Base-by-base conservation (phyloP, 352 stramenopile genomes). In the Globisporangium apiculatum region DNA sequence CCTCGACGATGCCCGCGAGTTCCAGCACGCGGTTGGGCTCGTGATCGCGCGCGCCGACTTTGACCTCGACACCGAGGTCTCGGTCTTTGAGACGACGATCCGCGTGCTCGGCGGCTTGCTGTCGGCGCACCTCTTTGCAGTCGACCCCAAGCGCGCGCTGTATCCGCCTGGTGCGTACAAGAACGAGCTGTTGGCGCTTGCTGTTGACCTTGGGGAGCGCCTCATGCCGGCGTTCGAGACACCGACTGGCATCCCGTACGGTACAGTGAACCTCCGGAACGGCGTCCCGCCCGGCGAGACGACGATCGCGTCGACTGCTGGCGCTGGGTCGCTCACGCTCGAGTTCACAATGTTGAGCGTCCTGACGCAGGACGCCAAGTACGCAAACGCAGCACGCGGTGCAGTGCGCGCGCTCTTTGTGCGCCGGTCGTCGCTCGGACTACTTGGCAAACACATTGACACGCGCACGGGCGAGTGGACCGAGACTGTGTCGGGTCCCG, bases 381-480 rank as follows among this genome's bases (percentile, higher is more conserved):
- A 96, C 57, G 75, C 79, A 12, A 62, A 66, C 17, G 83, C 80
- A 10, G 75, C 87, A 5, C 71, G 76, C 51, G 65, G 69, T 11
- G 83, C 91, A 24, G 76, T 93, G 2, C 69, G 87, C 7, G 79
- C 78, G 17, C 72, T 98, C 24, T 98, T 81, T 51, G 55, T 86
- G 48, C 73, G 79, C 0, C 77, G 83, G 7, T 89, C 81, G n/a
- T 65, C 70, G 1, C 66, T 97, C 43, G 86, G 95, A 47, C 66
- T 99, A 12, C 68, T 99, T 15, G 97, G 97, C 42, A 98, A 98
- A 59, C 96, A 99, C 70, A 98, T 99, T 56, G 85, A 99, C 71
- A 91, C 91, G 6, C 66, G 83, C 12, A 94, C 64, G 10, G 95
- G 95, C 24, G 78, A 91, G 3, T 94, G 85, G 85, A 91, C 76